Conservation (phyloP, 495 filamentous ascomycete genomes). For the Opeltia flavorubescens region DNA sequence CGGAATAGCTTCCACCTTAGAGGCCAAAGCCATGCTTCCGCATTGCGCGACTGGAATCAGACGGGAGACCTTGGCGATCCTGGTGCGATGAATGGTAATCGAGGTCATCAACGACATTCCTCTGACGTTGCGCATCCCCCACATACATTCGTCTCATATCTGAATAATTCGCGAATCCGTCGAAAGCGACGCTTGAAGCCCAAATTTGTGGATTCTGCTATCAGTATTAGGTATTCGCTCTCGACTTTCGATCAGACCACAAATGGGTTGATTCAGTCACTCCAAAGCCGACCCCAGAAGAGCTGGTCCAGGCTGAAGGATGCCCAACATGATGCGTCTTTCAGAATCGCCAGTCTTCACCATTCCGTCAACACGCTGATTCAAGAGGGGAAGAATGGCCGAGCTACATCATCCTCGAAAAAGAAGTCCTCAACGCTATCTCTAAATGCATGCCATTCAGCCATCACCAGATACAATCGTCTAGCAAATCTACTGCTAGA, state of each 20-base stretch:
- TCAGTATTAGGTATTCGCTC: slow-evolving; percentile 80
- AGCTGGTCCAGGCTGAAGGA: slow-evolving; percentile 3
- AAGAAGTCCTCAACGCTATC: neutral
- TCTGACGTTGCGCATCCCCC: neutral
- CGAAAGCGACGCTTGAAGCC: slow-evolving; percentile 41
- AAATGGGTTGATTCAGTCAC: slow-evolving; percentile 28
- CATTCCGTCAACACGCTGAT: neutral
- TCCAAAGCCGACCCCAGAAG: neutral
- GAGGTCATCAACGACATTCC: neutral
- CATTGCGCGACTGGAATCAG: slow-evolving; percentile 37
- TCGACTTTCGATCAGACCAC: slow-evolving; percentile 20
- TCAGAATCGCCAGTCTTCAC: neutral
- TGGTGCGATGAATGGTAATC: slow-evolving; percentile 22
- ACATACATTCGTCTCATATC: neutral
- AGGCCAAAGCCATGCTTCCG: slow-evolving; percentile 67
- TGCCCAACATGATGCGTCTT: slow-evolving; percentile 9
- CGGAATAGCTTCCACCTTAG: slow-evolving; percentile 62
- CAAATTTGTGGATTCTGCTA: slow-evolving; percentile 62
- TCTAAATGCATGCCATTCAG: slow-evolving; percentile 43
- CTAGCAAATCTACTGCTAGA: slow-evolving; percentile 56
- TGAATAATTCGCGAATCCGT: neutral
- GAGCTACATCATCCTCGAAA: neutral
- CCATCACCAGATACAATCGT: slow-evolving; percentile 62
- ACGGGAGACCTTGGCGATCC: slow-evolving; percentile 26
- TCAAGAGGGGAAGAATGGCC: slow-evolving; percentile 44